Base-by-base conservation (phyloP, 73 alveolate genomes). In the Symbiodinium natans region DNA sequence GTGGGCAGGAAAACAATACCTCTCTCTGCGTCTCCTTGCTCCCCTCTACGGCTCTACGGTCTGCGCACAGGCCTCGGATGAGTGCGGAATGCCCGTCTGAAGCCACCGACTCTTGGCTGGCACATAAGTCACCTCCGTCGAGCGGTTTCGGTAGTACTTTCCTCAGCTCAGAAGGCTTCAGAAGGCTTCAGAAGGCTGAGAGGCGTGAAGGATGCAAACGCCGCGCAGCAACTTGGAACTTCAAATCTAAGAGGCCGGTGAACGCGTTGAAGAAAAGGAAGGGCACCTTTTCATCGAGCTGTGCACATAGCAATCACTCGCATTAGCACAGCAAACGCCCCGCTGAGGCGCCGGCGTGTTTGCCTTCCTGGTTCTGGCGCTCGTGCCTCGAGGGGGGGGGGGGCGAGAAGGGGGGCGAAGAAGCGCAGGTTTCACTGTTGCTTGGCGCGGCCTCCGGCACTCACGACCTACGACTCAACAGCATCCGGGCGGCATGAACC, bases 81-180 rank as follows among this genome's bases (percentile, higher is more conserved):
- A 42, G 38, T 90, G 96, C 34, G 96, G 77, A 13, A 90, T 23
- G 9, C 96, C 96, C 38, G 96, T 90, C 52, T 90, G 96, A 13
- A 90, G 46, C 96, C 96, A 90, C 17, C 96, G 96, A 31, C 96
- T 90, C 52, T 90, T 90, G 52, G 96, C 96, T 4, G 96, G 96
- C 36, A 90, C 96, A 19, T 90, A 90, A 29, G 95, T 38, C 25
- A 63, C 86, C 19, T 90, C 96, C 10, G 75, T 40, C 87, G 96
- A 90, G 87, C 96, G 96, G 36, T 90, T 90, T n/a, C 96, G 96
- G 75, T 90, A 90, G 38, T 90, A 90, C 31, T 42, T 90, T 41
- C 96, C 96, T 89, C 89, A 39, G 36, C 56, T 25, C 40, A 56
- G 40, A 3, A n/a, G n/a, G 27, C 73, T 29, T 13, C 13, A 13